Evolutionary conservation across 2,329 filamentous ascomycete species (phyloP), one percentile per base, ranked within the genome.

Genomic region (Epichloe gansuensis): DNA sequence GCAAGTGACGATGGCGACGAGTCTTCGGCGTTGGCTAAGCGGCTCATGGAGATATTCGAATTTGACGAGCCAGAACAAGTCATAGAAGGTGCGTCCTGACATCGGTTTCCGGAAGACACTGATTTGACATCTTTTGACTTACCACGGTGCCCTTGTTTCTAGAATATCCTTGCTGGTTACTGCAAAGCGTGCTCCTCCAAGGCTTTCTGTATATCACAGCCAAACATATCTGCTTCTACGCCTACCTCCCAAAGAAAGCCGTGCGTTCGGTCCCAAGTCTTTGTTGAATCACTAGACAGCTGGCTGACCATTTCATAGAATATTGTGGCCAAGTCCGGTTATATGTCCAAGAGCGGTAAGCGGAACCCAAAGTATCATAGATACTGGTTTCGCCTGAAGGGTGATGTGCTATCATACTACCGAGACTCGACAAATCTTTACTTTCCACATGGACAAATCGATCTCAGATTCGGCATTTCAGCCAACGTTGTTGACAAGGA

Each of bases 171-270:
- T 97, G 91, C 70, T 96, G 89, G 83, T 73, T 97, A 41, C 72
- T 97, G 37, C 90, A 96, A 66, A 95, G 86, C 63, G 89, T 95
- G 45, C 74, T 97, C 34, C 77, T 97, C 8, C 90, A 96, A 65
- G 93, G 93, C 5, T 96, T 93, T 66, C 85, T 98, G 78, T 97
- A 97, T 70, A 88, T 98, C 63, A 97, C 93, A 0, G 77, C 86
- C 56, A 86, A 85, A 60, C 93, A 98, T 65, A 86, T 97, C 56
- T 96, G 91, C 70, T 98, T 97, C 67, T 97, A 96, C 65, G 90
- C 93, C 41, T 96, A 96, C 65, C 77, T 97, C n/a, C 90, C 90
- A 6, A 94, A 91, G 74, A 95, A 93, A 75, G 82, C 86, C 50
- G 86, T 87, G 74, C 69, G 83, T 63, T 23, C 28, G 8, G 1